Percentiles rank a stretch among this genome's conserved stretches.
Conservation (phyloP, 1,284 basidiomycete species). For the Pseudomicrostroma phylloplanum region DNA sequence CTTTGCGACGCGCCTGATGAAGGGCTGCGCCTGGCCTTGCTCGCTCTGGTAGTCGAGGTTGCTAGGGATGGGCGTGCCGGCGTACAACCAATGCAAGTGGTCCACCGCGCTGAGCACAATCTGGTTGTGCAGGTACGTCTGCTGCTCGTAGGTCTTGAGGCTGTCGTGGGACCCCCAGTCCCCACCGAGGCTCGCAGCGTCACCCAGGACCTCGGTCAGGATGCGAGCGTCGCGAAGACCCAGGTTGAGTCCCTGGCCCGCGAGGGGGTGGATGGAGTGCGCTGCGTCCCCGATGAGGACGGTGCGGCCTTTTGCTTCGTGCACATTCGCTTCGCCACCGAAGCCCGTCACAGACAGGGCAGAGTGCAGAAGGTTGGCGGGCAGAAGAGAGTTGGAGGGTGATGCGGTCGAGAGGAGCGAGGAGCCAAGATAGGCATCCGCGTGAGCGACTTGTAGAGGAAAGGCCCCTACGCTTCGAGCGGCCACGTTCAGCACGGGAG, state of each 20-base stretch:
- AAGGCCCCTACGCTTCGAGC: constrained; percentile 77
- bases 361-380: constrained; percentile 20
- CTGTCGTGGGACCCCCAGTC: constrained; percentile 42
- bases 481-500: constrained; percentile 66
- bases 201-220: constrained; percentile 21
- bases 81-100: constrained; percentile 46
- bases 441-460: constrained; percentile 80
- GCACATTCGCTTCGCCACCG: constrained; percentile 27
- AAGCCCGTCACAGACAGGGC: constrained; percentile 25
- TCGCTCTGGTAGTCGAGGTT: neutral
- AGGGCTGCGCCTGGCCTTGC: constrained; percentile 19
- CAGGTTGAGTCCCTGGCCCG: constrained; percentile 91
- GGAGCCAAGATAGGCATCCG: constrained; percentile 73
- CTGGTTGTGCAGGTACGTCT: constrained; percentile 45
- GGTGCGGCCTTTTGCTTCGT: constrained; percentile 60
- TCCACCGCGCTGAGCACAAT: constrained; percentile 44
- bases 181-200: constrained; percentile 28
- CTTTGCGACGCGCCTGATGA: constrained; percentile 18
- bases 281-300: constrained; percentile 93
- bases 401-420: constrained; percentile 17
- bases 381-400: constrained; percentile 12
- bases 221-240: constrained; percentile 70
- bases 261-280: constrained; percentile 91
- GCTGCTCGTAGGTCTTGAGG: constrained; percentile 31
- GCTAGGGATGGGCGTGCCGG: constrained; percentile 24